Base-by-base conservation (phyloP, 1,139 yeast species). In the Suhomyces yuchorum region DNA sequence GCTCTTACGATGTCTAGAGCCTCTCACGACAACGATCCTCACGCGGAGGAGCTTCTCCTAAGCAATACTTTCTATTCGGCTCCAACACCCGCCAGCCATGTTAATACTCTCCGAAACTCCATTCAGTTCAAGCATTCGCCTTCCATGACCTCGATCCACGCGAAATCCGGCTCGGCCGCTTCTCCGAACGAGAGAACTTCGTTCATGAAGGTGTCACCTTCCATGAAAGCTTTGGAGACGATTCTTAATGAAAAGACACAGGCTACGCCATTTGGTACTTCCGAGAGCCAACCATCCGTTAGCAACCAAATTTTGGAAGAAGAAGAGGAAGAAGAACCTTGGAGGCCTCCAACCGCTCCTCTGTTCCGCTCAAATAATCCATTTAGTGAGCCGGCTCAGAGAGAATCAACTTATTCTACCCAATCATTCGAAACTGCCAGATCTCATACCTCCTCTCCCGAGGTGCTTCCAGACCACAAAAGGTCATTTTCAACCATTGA, bases 151-250 rank as follows among this genome's bases (percentile, higher is more conserved):
- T 63, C 69, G 43, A 53, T 68, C 36, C 56, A 56, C 46, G 34
- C 40, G 23, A 32, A 43, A 17, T 17, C 47, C 20, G 40, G 34
- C 6, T 28, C 46, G 18, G 23, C 15, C 26, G 32, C 39, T 11
- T 39, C 22, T 36, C 37, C 23, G 18, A 28, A 37, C 17, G 43
- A 47, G 33, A 52, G 58, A 59, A 77, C 84, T 2, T 68, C 77
- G 41, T 74, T 80, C 37, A 78, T 81, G 76, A 71, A 71, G 42
- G 69, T 68, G 28, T 78, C 83, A 40, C 85, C 85, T 7, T 77
- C 82, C 36, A 71, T 81, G 57, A 77, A 75, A 55, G 82, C 82
- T 1, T 64, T 81, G 54, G 83, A 78, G 56, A 67, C 63, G 44
- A 76, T 78, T 18, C 65, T 80, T 43, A 73, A 70, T 48, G 70